A percentile compares a stretch with the other conserved stretches of the same genome.
Conservation (phyloP, 352 stramenopile species). For the Halophytophthora batemanensis region DNA sequence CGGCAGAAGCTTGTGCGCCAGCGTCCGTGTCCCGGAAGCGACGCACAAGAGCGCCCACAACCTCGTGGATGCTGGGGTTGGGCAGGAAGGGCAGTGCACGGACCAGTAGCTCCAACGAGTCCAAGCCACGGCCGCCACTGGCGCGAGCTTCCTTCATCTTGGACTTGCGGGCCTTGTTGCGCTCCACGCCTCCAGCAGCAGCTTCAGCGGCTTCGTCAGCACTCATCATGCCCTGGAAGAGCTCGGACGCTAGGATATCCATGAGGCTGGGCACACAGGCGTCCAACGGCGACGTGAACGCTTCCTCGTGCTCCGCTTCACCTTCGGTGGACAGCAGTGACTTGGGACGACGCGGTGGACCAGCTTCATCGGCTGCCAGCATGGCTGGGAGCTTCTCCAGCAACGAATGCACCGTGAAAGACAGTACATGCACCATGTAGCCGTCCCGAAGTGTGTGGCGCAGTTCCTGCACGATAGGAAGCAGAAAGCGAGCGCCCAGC, state of each 20-base stretch:
- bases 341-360: conserved; percentile 6
- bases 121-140: conserved; percentile 57
- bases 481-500: conserved; percentile 83
- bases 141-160: conserved; percentile 88
- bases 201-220: conserved; percentile 30
- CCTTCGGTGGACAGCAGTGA: conserved; percentile 16
- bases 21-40: conserved; percentile 67
- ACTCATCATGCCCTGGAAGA: conserved; percentile 68
- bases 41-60: conserved; percentile 71
- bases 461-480: conserved; percentile 83
- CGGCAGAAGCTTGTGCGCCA: conserved; percentile 45
- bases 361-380: conserved; percentile 37
- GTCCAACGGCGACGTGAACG: conserved; percentile 68
- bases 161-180: conserved; percentile 64
- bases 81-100: conserved; percentile 85
- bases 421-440: conserved; percentile 85
- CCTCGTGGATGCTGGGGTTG: conserved; percentile 73
- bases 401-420: conserved; percentile 84
- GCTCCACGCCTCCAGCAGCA: conserved; percentile 29
- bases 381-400: conserved; percentile 76
- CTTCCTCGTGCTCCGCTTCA: conserved; percentile 20
- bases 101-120: conserved; percentile 78
- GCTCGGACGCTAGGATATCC: conserved; percentile 72
- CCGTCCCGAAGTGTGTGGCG: conserved; percentile 78
- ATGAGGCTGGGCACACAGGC: conserved; percentile 78